Evolutionary conservation across 192 early-diverging fungal species (phyloP), one percentile per base, ranked within the genome.

Genomic region (Umbelopsis sp.): DNA sequence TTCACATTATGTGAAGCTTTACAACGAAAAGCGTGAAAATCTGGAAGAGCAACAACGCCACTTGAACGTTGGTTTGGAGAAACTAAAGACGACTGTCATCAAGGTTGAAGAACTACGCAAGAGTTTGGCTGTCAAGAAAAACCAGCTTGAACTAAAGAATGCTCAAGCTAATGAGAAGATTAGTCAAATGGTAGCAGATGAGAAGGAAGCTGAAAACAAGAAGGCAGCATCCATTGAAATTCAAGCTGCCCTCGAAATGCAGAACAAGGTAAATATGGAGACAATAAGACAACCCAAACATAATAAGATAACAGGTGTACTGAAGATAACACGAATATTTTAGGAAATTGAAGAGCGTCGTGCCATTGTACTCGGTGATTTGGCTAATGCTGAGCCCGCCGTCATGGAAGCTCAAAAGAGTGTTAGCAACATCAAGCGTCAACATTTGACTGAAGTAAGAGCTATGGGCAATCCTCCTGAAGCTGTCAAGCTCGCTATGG

Each of bases 21-120:
- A 91, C 82, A 89, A 88, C 71, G 94, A 94, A 81, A 98, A 97
- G 75, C 93, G 96, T 22, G 93, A 93, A 65, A 93, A 95, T 75
- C 83, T 99, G 16, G 97, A 99, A 82, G 97, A 98, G 71, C 96
- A 96, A 80, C 98, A 99, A 79, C 92, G 96, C 25, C 98, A 99
- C 71, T 88, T 99, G 68, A 97, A 97, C 71, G 92, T 97, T 71
- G 98, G 98, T 53, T 81, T 99, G 71, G 98, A 97, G 73, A 96
- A 96, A 80, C 89, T 99, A 71, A 87, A 91, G 74, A 94, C 93
- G 53, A 99, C 98, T 20, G 96, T 99, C 12, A 77, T 85, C 34
- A 95, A 97, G 83, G 98, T 99, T 1, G 94, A 97, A 81, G 94
- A 97, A 77, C 87, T 99, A 53, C 90, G 97, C 26, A 84, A 74